These are phyloP conservation scores for Cyclotella sp. DNA, from an alignment of 108 stramenopile species.

Conservation along the genomic window DNA sequence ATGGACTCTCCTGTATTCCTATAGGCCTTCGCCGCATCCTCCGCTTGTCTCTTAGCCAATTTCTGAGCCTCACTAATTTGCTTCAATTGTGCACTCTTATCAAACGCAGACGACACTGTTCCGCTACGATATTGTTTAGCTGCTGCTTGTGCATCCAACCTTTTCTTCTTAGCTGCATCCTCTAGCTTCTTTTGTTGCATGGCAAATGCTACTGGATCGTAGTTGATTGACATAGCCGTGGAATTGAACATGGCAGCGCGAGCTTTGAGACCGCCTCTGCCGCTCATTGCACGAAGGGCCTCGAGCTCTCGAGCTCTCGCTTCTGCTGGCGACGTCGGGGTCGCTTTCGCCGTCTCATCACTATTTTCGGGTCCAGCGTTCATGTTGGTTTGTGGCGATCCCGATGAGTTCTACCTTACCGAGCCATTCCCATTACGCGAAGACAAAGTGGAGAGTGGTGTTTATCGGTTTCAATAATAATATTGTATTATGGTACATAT, in stretches of 20 bases:
- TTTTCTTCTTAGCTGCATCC: neutral
- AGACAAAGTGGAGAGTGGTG: too few relatives aligned
- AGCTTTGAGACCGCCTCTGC: slow-evolving; percentile 16
- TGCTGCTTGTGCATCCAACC: slow-evolving; percentile 10
- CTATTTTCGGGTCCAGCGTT: neutral
- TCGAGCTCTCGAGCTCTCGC: slow-evolving; percentile 15
- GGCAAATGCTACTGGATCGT: slow-evolving; percentile 20
- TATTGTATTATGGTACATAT: too few relatives aligned
- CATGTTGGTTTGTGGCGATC: too few relatives aligned
- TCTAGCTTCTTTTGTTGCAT: slow-evolving; percentile 19
- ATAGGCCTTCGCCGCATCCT: neutral
- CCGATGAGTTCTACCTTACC: too few relatives aligned
- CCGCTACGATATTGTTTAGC: slow-evolving; percentile 23
- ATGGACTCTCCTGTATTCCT: neutral
- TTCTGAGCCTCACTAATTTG: slow-evolving; percentile 5
- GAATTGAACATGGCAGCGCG: slow-evolving; percentile 5
- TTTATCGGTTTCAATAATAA: too few relatives aligned
- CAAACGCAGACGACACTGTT: slow-evolving; percentile 9
- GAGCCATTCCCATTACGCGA: too few relatives aligned
- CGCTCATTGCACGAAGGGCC: slow-evolving; percentile 4
- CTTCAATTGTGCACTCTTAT: slow-evolving; percentile 21
- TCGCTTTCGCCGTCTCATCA: neutral
- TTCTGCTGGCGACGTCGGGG: slow-evolving; percentile 8
- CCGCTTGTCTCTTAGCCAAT: slow-evolving; percentile 8
- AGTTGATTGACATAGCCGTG: neutral